Percentiles rank a stretch among this genome's conserved stretches.
These are phyloP conservation scores for Botrytis fragariae DNA, from an alignment of 2,329 filamentous ascomycete genomes.

Conservation along the genomic window DNA sequence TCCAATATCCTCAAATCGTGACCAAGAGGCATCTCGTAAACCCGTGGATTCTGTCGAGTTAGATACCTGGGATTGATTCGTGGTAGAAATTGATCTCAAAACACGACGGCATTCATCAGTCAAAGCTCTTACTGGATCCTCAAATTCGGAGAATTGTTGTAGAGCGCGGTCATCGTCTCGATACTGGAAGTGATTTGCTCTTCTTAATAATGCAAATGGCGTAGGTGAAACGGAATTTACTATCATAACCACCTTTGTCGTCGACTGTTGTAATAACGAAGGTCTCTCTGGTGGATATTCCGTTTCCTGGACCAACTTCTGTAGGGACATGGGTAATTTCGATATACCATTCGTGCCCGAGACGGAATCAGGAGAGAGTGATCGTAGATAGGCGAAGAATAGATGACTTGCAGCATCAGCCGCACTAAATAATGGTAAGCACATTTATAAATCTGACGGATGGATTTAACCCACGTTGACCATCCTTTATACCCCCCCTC, in stretches of 20 bases:
- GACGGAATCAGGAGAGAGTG: conserved; percentile 73
- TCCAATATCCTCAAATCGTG: conserved; percentile 90
- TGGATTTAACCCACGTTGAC: conserved; percentile 59
- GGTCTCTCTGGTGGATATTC: conserved; percentile 87
- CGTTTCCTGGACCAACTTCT: conserved; percentile 85
- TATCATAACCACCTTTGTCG: conserved; percentile 92
- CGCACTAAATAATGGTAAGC: conserved; percentile 54
- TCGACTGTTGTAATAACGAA: conserved; percentile 71
- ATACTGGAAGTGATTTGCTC: conserved; percentile 94
- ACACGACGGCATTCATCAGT: conserved; percentile 95
- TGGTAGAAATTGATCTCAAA: conserved; percentile 79
- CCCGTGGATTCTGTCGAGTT: conserved; percentile 69
- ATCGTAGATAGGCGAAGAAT: conserved; percentile 96
- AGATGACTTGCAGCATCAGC: conserved; percentile 95
- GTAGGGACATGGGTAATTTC: conserved; percentile 82
- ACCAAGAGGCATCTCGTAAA: conserved; percentile 87
- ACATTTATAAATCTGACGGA: not conserved
- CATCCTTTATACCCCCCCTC: conserved; percentile 91
- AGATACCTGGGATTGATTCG: conserved; percentile 79
- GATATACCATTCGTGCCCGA: conserved; percentile 75
- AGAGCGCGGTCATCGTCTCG: conserved; percentile 83
- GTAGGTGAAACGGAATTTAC: conserved; percentile 93
- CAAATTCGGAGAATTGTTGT: conserved; percentile 80
- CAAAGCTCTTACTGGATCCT: conserved; percentile 82
- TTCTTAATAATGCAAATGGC: conserved; percentile 83